A percentile compares a stretch with the other conserved stretches of the same genome.
Evolutionary conservation across 768 basidiomycete species (phyloP).

Genomic region (Hypsizygus marmoreus): DNA sequence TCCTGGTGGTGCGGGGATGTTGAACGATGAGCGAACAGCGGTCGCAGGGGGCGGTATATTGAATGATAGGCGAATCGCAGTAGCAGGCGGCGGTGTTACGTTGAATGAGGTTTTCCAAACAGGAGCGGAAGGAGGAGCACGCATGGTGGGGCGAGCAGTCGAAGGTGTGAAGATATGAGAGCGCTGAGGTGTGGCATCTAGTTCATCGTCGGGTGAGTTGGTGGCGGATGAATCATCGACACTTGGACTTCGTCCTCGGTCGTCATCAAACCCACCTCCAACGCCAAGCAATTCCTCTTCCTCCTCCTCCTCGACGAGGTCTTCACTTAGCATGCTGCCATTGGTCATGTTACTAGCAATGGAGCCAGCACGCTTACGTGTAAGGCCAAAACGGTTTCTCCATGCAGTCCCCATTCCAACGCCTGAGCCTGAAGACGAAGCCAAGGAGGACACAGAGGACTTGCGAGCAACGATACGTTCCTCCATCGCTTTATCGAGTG

Average conservation of each 20-base stretch:
- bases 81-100: constrained; percentile 50
- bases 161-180: constrained; percentile 23
- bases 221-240: constrained; percentile 39
- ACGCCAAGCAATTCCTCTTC: constrained; percentile 71
- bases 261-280: constrained; percentile 63
- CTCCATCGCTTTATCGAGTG: constrained; percentile 87
- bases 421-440: constrained; percentile 55
- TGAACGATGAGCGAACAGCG: constrained; percentile 57
- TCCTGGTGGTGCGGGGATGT: constrained; percentile 46
- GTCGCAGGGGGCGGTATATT: constrained; percentile 41
- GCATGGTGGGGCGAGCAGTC: constrained; percentile 29
- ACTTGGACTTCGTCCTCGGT: constrained; percentile 33
- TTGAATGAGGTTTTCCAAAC: constrained; percentile 61
- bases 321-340: constrained; percentile 74
- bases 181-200: constrained; percentile 28
- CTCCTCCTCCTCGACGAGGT: constrained; percentile 82
- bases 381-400: constrained; percentile 58
- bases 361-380: constrained; percentile 73
- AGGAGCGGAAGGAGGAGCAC: constrained; percentile 58
- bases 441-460: constrained; percentile 64
- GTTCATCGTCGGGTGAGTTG: constrained; percentile 48
- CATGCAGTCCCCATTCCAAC: constrained; percentile 69
- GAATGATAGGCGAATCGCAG: constrained; percentile 57
- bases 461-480: constrained; percentile 77
- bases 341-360: constrained; percentile 69